Conservation (phyloP, 495 filamentous ascomycete species). For the Barbatosphaeria neglecta region DNA sequence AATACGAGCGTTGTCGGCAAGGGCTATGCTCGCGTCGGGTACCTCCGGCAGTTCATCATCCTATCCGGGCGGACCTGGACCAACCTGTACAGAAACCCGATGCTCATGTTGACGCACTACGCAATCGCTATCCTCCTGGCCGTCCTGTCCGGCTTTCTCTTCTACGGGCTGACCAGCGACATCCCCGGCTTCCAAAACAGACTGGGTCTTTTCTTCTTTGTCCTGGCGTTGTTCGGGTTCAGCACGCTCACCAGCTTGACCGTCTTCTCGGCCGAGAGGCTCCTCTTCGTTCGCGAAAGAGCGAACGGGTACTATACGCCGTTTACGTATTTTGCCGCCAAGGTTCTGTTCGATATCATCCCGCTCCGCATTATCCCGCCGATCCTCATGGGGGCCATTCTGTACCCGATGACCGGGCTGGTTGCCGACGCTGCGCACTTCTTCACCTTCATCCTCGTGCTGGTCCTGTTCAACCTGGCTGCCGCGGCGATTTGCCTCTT, state of each 20-base stretch:
- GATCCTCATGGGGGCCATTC: slow-evolving; percentile 89
- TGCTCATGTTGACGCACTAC: slow-evolving; percentile 98
- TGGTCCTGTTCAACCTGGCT: slow-evolving; percentile 92
- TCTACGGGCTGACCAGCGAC: slow-evolving; percentile 91
- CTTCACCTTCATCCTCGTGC: slow-evolving; percentile 77
- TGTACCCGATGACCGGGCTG: slow-evolving; percentile 97
- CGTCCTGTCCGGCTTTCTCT: slow-evolving; percentile 87
- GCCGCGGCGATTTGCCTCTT: slow-evolving; percentile 90
- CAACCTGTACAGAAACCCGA: slow-evolving; percentile 94
- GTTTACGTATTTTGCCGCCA: slow-evolving; percentile 89
- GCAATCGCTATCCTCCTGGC: slow-evolving; percentile 94
- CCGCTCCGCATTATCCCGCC: slow-evolving; percentile 89
- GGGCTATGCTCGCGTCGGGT: slow-evolving; percentile 72
- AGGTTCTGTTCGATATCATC: slow-evolving; percentile 91
- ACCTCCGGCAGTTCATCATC: slow-evolving; percentile 72
- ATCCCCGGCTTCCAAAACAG: slow-evolving; percentile 97
- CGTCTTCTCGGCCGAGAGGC: slow-evolving; percentile 85
- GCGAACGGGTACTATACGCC: slow-evolving; percentile 98
- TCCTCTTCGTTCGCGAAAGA: slow-evolving; percentile 85
- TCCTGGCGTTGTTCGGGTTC: slow-evolving; percentile 92
- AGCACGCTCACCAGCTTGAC: slow-evolving; percentile 87
- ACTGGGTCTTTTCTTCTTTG: slow-evolving; percentile 96
- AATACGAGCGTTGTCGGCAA: slow-evolving; percentile 47
- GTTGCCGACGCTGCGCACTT: slow-evolving; percentile 75
- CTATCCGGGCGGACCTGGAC: slow-evolving; percentile 87